Evolutionary conservation across 2,329 filamentous ascomycete genomes (phyloP).

Genomic region (Talaromyces sp.): DNA sequence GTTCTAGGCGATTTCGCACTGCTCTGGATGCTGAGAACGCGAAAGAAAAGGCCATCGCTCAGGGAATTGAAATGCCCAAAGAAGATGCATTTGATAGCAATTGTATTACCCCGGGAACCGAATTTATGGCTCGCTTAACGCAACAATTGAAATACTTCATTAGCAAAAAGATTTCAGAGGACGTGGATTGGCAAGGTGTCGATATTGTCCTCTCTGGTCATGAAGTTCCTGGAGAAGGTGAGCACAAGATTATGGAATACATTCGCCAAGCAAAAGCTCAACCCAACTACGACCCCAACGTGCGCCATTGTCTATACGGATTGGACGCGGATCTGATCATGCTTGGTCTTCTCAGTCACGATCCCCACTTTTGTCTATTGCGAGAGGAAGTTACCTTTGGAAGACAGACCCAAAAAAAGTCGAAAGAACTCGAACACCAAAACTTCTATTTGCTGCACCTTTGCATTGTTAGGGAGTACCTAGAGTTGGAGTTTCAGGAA

Average conservation of each 20-base stretch:
- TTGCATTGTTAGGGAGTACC: conserved; percentile 93
- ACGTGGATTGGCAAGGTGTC: conserved; percentile 94
- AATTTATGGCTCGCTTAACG: conserved; percentile 96
- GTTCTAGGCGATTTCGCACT: conserved; percentile 88
- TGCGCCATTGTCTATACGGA: conserved; percentile 94
- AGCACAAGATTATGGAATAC: conserved; percentile 99
- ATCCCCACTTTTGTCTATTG: conserved; percentile 95
- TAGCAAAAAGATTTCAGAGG: conserved; percentile 97
- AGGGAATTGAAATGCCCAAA: conserved; percentile 89
- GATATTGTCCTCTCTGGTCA: conserved; percentile 95
- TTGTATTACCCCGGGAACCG: conserved; percentile 93
- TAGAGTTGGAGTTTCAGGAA: conserved; percentile 95
- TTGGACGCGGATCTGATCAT: conserved; percentile 98
- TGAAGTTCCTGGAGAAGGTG: conserved; percentile 94
- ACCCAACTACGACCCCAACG: conserved; percentile 83
- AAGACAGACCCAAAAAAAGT: conserved; percentile 77
- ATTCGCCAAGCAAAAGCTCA: conserved; percentile 97
- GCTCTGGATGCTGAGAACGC: conserved; percentile 86
- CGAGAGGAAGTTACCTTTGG: conserved; percentile 98
- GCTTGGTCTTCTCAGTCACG: conserved; percentile 93
- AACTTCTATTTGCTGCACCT: conserved; percentile 98
- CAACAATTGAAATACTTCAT: conserved; percentile 96
- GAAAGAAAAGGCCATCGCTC: conserved; percentile 82
- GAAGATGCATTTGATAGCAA: conserved; percentile 98
- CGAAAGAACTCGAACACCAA: conserved; percentile 95